These are phyloP conservation scores for Acacia concinna DNA, from an alignment of 331 rosid genomes.

Conservation along the genomic window DNA sequence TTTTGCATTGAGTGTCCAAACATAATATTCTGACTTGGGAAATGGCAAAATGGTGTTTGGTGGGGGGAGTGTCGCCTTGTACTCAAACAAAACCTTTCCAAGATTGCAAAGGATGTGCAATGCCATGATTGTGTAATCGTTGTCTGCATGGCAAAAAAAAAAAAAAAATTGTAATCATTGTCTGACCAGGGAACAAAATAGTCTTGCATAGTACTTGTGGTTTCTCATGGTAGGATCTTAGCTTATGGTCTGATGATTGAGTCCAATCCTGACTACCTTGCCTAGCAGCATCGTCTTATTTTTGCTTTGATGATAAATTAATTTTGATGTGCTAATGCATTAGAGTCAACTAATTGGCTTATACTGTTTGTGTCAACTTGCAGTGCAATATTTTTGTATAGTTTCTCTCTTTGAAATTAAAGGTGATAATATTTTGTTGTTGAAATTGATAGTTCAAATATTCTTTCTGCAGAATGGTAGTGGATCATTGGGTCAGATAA, in stretches of 20 bases:
- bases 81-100: background rate
- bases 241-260: background rate
- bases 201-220: background rate
- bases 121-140: background rate
- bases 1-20: background rate
- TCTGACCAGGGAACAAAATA: background rate
- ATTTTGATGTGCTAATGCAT: background rate
- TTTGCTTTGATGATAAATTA: background rate
- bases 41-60: background rate
- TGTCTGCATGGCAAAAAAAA: too few species aligned
- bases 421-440: background rate
- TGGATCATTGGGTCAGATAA: slow-evolving; percentile 35
- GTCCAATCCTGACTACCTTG: background rate
- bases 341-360: slow-evolving; percentile 5
- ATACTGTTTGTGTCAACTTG: background rate
- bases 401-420: background rate
- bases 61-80: background rate
- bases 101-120: background rate
- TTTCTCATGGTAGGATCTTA: background rate
- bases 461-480: slow-evolving; percentile 47
- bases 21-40: background rate
- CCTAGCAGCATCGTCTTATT: background rate
- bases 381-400: background rate
- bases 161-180: too few species aligned
- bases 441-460: slow-evolving; percentile 12